Conservation (phyloP, 1,284 basidiomycete genomes). For the Trichosporon sp. region DNA sequence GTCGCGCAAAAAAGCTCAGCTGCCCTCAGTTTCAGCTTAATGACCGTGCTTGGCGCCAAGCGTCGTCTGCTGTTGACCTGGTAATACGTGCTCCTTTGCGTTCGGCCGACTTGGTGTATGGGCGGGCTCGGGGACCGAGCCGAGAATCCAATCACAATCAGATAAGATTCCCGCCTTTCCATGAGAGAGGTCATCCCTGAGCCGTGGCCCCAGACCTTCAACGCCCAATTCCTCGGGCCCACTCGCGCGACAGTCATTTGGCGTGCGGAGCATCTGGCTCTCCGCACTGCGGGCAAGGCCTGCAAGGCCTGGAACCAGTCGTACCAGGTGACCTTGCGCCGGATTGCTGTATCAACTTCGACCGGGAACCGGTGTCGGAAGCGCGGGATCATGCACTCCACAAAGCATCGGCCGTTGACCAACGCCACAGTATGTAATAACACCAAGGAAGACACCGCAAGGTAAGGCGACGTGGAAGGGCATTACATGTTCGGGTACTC, state of each 20-base stretch:
- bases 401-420: too few species aligned
- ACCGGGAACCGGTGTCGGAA: too few species aligned
- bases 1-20: background rate
- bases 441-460: too few species aligned
- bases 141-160: background rate
- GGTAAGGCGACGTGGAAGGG: too few species aligned
- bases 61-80: background rate
- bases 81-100: background rate
- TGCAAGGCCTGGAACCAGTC: background rate
- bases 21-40: background rate
- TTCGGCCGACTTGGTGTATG: background rate
- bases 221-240: background rate
- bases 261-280: background rate
- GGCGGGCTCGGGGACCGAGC: background rate
- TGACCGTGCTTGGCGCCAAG: background rate
- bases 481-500: too few species aligned
- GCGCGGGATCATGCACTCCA: too few species aligned
- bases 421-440: too few species aligned
- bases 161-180: background rate
- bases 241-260: background rate
- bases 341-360: too few species aligned
- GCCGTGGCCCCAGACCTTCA: too few species aligned
- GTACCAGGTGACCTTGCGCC: background rate
- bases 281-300: too few species aligned
- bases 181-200: background rate